Percentiles rank a stretch among this genome's conserved stretches.
These are phyloP conservation scores for Melocanna baccifera DNA, from an alignment of 176 grass and related monocot genomes.

Conservation along the genomic window DNA sequence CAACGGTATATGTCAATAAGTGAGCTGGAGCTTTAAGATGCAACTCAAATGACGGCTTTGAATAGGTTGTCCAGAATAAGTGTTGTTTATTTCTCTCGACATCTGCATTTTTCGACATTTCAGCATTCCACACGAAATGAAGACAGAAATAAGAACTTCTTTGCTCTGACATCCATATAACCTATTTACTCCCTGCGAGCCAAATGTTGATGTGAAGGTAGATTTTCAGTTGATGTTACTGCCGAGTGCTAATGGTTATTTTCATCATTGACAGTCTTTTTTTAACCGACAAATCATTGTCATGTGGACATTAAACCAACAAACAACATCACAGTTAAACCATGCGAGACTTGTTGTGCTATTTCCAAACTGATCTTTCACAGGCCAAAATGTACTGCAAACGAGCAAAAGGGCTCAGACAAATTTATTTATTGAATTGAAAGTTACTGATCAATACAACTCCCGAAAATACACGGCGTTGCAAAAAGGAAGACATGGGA, in stretches of 20 bases:
- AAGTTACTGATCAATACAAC: conserved; percentile 7
- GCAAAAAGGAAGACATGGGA: conserved; percentile 10
- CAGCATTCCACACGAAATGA: background rate
- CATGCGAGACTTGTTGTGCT: background rate
- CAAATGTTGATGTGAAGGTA: background rate
- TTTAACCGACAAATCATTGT: too few species aligned
- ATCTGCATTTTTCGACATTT: background rate
- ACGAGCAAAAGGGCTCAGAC: conserved; percentile 5
- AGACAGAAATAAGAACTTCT: background rate
- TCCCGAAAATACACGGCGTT: background rate
- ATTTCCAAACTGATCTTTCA: background rate
- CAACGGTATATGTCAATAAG: background rate
- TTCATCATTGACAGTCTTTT: background rate
- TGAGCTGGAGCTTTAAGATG: too few species aligned
- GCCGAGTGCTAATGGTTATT: background rate
- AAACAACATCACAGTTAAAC: background rate
- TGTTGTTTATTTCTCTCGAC: background rate
- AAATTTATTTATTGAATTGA: conserved; percentile 38
- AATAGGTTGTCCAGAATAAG: background rate
- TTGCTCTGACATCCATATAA: background rate
- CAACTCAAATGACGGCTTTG: background rate
- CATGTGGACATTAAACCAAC: background rate
- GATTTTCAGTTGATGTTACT: background rate
- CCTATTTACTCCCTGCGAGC: background rate
- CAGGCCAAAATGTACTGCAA: background rate